Evolutionary conservation across 805 yeast genomes (phyloP).

Genomic region (Debaryomyces castellii): DNA sequence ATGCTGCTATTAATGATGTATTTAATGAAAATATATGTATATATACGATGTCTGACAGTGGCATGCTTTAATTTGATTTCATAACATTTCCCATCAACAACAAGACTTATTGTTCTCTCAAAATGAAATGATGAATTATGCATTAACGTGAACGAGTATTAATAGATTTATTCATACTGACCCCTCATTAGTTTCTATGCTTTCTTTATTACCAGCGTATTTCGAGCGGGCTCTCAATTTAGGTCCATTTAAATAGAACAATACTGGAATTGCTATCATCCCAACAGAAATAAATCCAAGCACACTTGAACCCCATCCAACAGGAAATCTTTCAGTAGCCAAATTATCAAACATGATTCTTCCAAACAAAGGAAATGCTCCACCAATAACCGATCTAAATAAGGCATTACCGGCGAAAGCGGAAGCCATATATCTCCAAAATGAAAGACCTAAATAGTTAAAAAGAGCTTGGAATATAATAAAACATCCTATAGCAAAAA

Average conservation of each 20-base stretch:
- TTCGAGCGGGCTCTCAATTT: slow-evolving; percentile 39
- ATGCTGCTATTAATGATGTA: too few species aligned
- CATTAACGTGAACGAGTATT: too few species aligned
- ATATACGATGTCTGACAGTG: too few species aligned
- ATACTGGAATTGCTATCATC: slow-evolving; percentile 48
- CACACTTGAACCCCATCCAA: slow-evolving; percentile 57
- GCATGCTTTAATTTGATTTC: too few species aligned
- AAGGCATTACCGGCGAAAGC: slow-evolving; percentile 50
- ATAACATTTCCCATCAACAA: too few species aligned
- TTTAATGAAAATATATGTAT: too few species aligned
- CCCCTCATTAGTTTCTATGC: background rate
- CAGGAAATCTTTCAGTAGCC: slow-evolving; percentile 50
- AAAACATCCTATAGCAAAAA: slow-evolving; percentile 37
- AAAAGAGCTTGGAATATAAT: slow-evolving; percentile 47
- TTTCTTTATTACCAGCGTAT: background rate
- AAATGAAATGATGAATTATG: too few species aligned
- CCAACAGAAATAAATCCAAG: slow-evolving; percentile 43
- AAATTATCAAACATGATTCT: slow-evolving; percentile 54
- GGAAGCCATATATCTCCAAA: slow-evolving; percentile 49
- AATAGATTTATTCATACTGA: background rate
- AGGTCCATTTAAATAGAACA: slow-evolving; percentile 42
- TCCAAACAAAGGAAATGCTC: slow-evolving; percentile 60
- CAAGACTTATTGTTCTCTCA: too few species aligned
- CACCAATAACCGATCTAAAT: slow-evolving; percentile 49
- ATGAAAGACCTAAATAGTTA: slow-evolving; percentile 45